These are phyloP conservation scores for Venturia aucupariae DNA, from an alignment of 2,329 filamentous ascomycete genomes.

Conservation along the genomic window DNA sequence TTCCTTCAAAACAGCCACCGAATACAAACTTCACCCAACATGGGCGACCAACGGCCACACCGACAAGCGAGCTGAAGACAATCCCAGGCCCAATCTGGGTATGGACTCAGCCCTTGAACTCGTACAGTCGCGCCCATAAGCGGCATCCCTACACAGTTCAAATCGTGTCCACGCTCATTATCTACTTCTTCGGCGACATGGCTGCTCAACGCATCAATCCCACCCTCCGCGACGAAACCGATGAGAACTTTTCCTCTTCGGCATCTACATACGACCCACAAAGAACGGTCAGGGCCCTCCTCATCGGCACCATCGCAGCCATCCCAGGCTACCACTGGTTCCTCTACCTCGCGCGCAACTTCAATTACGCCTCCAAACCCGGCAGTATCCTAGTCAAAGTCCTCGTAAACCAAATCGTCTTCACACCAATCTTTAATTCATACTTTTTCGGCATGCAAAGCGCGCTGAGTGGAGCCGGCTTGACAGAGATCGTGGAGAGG, in stretches of 20 bases:
- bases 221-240: conserved; percentile 16
- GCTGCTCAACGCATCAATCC: conserved; percentile 59
- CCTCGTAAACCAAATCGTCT: conserved; percentile 65
- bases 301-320: conserved; percentile 62
- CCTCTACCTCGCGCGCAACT: conserved; percentile 64
- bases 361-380: conserved; percentile 70
- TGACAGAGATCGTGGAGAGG: conserved; percentile 57
- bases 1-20: background rate
- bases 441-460: conserved; percentile 46
- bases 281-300: conserved; percentile 60
- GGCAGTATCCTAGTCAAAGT: conserved; percentile 70
- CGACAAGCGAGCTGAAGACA: background rate
- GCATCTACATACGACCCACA: conserved; percentile 50
- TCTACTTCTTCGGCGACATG: conserved; percentile 71
- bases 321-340: conserved; percentile 81
- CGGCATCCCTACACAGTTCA: conserved; percentile 72
- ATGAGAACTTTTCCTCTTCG: background rate
- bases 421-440: conserved; percentile 57
- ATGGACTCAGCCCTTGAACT: conserved; percentile 31
- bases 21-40: conserved; percentile 3
- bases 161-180: conserved; percentile 62
- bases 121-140: conserved; percentile 62
- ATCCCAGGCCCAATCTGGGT: conserved; percentile 14
- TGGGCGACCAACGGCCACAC: background rate
- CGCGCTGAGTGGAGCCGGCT: conserved; percentile 48